phyloP scores from a whole-genome alignment of 2,329 filamentous ascomycete genomes.

The Fusarium irregulare region DNA sequence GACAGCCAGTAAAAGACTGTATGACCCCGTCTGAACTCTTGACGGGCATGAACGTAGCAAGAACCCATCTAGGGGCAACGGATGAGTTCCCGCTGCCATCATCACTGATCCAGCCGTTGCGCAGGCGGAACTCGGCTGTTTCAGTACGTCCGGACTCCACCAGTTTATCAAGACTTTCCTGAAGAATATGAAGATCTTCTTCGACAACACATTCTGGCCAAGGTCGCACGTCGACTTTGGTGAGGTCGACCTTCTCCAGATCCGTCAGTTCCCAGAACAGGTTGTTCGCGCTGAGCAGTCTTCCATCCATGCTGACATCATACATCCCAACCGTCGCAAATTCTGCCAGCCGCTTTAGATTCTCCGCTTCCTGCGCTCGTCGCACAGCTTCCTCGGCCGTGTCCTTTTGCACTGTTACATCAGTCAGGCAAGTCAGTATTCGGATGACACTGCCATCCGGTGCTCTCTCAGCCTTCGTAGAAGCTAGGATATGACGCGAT shows the following conservation, averaged over 20 bases:
- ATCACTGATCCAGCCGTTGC: slow-evolving; percentile 58
- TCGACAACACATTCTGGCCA: slow-evolving; percentile 59
- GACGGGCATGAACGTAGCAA: slow-evolving; percentile 64
- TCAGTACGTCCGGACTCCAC: slow-evolving; percentile 56
- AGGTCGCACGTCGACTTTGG: slow-evolving; percentile 54
- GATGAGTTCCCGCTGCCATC: slow-evolving; percentile 59
- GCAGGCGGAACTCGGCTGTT: slow-evolving; percentile 62
- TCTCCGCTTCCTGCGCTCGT: slow-evolving; percentile 63
- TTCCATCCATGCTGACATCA: slow-evolving; percentile 63
- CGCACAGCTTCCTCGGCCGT: slow-evolving; percentile 61
- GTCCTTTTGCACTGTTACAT: slow-evolving; percentile 62
- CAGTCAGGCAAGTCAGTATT: slow-evolving; percentile 62
- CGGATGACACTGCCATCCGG: slow-evolving; percentile 57
- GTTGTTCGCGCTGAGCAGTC: slow-evolving; percentile 63
- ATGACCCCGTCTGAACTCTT: slow-evolving; percentile 59
- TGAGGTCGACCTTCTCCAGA: slow-evolving; percentile 57
- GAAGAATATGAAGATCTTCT: slow-evolving; percentile 57
- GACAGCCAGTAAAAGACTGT: slow-evolving; percentile 59
- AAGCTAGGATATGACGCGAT: slow-evolving; percentile 60
- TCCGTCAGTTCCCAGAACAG: slow-evolving; percentile 66
- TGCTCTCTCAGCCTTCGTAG: slow-evolving; percentile 59
- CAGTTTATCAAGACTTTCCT: slow-evolving; percentile 55
- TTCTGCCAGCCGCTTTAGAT: slow-evolving; percentile 65
- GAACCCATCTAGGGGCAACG: slow-evolving; percentile 60
- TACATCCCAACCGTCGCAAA: slow-evolving; percentile 67